Conservation (phyloP, 1,284 basidiomycete genomes). For the Sphaerobolus stellatus region DNA sequence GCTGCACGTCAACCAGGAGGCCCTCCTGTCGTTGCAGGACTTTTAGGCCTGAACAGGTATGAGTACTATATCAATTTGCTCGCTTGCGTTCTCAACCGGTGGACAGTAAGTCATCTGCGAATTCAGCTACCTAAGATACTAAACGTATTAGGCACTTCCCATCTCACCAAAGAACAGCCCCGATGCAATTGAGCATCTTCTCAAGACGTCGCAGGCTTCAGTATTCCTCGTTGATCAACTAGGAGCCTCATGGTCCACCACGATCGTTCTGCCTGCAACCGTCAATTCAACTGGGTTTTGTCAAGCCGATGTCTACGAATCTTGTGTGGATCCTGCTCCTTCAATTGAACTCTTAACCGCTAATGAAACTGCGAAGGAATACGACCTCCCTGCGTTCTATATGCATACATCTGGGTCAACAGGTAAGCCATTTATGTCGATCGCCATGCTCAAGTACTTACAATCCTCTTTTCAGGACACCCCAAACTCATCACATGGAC, state of each 20-base stretch:
- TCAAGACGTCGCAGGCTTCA: background rate
- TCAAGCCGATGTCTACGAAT: background rate
- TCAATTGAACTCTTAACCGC: background rate
- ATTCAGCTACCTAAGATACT: background rate
- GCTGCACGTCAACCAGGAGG: background rate
- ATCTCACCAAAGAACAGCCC: constrained; percentile 11
- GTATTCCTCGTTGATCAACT: background rate
- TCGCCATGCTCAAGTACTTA: background rate
- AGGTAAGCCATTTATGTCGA: background rate
- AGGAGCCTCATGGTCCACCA: background rate
- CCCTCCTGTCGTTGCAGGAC: background rate
- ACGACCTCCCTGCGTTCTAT: constrained; percentile 2
- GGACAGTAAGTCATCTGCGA: constrained; percentile 3
- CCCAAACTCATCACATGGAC: constrained; percentile 7
- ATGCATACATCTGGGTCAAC: constrained; percentile 9
- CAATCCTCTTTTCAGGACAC: background rate
- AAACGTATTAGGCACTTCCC: background rate
- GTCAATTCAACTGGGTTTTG: background rate
- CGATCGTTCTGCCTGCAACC: background rate
- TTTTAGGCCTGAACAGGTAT: constrained; percentile 5
- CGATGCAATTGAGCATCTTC: constrained; percentile 6
- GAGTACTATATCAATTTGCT: constrained; percentile 7
- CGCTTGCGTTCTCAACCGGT: constrained; percentile 8
- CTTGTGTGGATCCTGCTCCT: background rate
- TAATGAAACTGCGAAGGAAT: background rate